Evolutionary conservation across 805 yeast genomes (phyloP).

Genomic region (Metschnikowia dekortorum): DNA sequence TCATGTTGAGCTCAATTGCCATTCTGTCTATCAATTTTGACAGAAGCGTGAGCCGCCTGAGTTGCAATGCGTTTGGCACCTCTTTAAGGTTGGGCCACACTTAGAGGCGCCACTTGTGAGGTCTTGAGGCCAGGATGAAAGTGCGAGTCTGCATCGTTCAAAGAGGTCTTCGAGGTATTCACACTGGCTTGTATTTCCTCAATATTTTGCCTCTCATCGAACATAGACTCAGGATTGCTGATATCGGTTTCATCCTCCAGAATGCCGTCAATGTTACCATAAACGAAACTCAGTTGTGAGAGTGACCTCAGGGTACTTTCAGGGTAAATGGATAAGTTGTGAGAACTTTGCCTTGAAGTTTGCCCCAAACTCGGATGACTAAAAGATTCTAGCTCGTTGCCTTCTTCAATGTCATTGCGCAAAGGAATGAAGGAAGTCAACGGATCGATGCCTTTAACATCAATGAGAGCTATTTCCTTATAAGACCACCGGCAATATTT

Average conservation of each 20-base stretch:
- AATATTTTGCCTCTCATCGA: slow-evolving; percentile 26
- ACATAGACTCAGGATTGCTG: slow-evolving; percentile 38
- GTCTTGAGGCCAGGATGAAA: neutral
- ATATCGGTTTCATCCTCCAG: slow-evolving; percentile 28
- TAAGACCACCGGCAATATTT: slow-evolving; percentile 72
- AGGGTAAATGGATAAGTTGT: neutral
- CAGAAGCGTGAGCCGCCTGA: neutral
- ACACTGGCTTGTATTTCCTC: slow-evolving; percentile 24
- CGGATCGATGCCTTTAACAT: slow-evolving; percentile 30
- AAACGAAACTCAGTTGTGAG: slow-evolving; percentile 5
- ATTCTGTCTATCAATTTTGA: neutral
- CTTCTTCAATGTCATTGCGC: slow-evolving; percentile 9
- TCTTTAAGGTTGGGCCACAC: neutral
- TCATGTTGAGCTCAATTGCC: neutral
- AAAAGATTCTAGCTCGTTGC: slow-evolving; percentile 6
- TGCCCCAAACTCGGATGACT: slow-evolving; percentile 10
- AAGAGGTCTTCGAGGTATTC: slow-evolving; percentile 31
- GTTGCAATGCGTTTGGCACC: neutral
- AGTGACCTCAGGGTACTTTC: slow-evolving; percentile 1
- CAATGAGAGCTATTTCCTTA: slow-evolving; percentile 26
- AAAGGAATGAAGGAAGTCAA: slow-evolving; percentile 18
- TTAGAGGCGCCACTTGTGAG: neutral
- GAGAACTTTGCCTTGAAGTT: slow-evolving; percentile 2
- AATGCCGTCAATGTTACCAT: slow-evolving; percentile 1
- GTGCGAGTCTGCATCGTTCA: slow-evolving; percentile 23